A percentile compares a stretch with the other conserved stretches of the same genome.
Evolutionary conservation across 2,329 filamentous ascomycete genomes (phyloP).

Genomic region (Sporothrix euskadiensis): DNA sequence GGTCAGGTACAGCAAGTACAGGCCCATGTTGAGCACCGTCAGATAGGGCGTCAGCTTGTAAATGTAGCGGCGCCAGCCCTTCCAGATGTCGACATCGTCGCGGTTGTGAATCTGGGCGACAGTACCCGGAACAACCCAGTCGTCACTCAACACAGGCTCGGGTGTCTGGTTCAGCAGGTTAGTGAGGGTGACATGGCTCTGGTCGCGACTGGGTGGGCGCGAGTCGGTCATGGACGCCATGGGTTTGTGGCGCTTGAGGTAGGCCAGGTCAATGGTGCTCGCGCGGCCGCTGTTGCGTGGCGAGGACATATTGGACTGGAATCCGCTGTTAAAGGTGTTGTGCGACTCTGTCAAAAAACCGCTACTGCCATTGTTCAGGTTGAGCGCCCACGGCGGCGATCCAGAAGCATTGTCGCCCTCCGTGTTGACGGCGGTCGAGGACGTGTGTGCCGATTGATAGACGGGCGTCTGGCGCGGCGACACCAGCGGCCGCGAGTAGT

Average conservation of each 20-base stretch:
- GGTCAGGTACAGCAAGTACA: conserved; percentile 53
- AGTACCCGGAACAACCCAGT: conserved; percentile 40
- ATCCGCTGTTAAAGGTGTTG: conserved; percentile 24
- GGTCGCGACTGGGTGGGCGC: conserved; percentile 40
- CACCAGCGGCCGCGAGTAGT: conserved; percentile 24
- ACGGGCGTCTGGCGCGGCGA: conserved; percentile 28
- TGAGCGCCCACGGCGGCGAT: conserved; percentile 23
- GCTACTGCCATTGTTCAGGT: conserved; percentile 24
- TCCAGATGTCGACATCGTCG: conserved; percentile 49
- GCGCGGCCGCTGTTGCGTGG: conserved; percentile 32
- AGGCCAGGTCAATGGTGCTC: conserved; percentile 30
- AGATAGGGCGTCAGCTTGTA: conserved; percentile 44
- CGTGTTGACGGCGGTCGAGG: conserved; percentile 30
- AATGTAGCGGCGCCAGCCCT: conserved; percentile 47
- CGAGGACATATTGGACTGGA: conserved; percentile 30
- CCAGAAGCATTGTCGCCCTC: conserved; percentile 28
- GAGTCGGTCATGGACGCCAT: conserved; percentile 28
- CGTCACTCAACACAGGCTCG: conserved; percentile 37
- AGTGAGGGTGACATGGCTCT: conserved; percentile 47
- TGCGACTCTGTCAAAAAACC: conserved; percentile 31
- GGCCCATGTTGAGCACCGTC: conserved; percentile 44
- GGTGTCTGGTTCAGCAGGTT: conserved; percentile 42
- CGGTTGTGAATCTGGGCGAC: conserved; percentile 47
- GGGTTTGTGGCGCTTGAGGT: conserved; percentile 28
- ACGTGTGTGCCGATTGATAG: conserved; percentile 31